These are phyloP conservation scores for Mycena capillaripes DNA, from an alignment of 768 basidiomycete genomes.

Conservation along the genomic window DNA sequence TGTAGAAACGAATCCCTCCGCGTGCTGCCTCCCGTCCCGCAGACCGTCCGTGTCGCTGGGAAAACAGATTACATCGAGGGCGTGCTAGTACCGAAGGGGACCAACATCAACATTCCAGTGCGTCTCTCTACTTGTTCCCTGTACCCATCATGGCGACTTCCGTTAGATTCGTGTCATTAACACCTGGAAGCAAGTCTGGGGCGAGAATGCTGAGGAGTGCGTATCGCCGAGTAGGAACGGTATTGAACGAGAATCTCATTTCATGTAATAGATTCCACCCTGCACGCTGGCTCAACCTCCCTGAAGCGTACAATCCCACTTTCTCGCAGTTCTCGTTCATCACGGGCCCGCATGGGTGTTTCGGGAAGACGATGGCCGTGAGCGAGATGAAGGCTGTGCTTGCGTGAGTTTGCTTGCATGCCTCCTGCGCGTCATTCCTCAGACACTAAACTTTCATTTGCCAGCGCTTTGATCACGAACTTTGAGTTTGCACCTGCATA, in stretches of 20 bases:
- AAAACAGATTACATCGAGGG: constrained; percentile 59
- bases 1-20: constrained; percentile 56
- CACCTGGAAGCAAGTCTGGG: constrained; percentile 65
- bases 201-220: constrained; percentile 64
- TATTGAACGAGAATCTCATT: too few relatives aligned
- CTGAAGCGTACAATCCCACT: constrained; percentile 49
- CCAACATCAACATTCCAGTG: constrained; percentile 56
- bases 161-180: constrained; percentile 64
- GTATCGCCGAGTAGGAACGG: constrained; percentile 13
- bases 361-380: constrained; percentile 63
- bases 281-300: constrained; percentile 60
- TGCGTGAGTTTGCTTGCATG: constrained; percentile 44
- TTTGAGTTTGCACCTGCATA: constrained; percentile 62
- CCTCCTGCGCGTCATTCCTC: not conserved
- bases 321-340: constrained; percentile 59
- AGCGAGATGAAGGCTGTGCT: constrained; percentile 64
- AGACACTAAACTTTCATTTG: not conserved
- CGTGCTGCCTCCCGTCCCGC: constrained; percentile 55
- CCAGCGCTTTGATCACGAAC: constrained; percentile 57
- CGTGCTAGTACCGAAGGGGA: constrained; percentile 59
- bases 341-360: constrained; percentile 61
- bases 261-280: constrained; percentile 56
- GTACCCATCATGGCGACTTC: not conserved
- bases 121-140: constrained; percentile 27
- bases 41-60: constrained; percentile 53